Percentiles rank a stretch among this genome's conserved stretches.
These are phyloP conservation scores for Porogramme epimiltina DNA, from an alignment of 1,284 basidiomycete species.

Conservation along the genomic window DNA sequence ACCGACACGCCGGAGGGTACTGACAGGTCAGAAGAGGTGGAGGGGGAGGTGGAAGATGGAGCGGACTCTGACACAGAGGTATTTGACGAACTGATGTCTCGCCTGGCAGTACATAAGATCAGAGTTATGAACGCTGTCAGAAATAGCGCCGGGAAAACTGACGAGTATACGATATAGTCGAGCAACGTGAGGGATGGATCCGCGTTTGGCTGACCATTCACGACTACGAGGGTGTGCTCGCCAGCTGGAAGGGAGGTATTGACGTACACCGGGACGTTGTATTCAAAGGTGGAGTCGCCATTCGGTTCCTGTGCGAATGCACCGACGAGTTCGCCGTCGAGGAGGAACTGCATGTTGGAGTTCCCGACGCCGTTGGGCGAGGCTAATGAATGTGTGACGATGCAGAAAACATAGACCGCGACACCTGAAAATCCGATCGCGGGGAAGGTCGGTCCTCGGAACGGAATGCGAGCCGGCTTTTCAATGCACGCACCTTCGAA, in stretches of 20 bases:
- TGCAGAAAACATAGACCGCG: slow-evolving; percentile 36
- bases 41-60: neutral
- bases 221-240: slow-evolving; percentile 19
- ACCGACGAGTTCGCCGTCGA: slow-evolving; percentile 35
- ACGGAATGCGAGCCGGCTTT: neutral
- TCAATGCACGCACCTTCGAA: slow-evolving; percentile 16
- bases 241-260: slow-evolving; percentile 27
- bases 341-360: slow-evolving; percentile 38
- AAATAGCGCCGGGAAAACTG: slow-evolving; percentile 3
- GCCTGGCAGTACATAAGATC: slow-evolving; percentile 8
- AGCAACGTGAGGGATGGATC: slow-evolving; percentile 19
- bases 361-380: slow-evolving; percentile 25
- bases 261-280: slow-evolving; percentile 36
- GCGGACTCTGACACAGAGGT: neutral
- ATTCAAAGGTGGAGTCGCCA: slow-evolving; percentile 23
- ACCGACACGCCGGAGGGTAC: neutral
- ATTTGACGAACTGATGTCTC: slow-evolving; percentile 2
- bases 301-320: slow-evolving; percentile 23
- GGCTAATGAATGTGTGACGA: slow-evolving; percentile 26
- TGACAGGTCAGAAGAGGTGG: neutral
- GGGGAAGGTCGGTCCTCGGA: neutral
- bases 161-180: slow-evolving; percentile 28
- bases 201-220: slow-evolving; percentile 15
- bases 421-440: slow-evolving; percentile 23
- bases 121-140: neutral